Conservation (phyloP, 768 basidiomycete genomes). For the Saitozyma podzolica region DNA sequence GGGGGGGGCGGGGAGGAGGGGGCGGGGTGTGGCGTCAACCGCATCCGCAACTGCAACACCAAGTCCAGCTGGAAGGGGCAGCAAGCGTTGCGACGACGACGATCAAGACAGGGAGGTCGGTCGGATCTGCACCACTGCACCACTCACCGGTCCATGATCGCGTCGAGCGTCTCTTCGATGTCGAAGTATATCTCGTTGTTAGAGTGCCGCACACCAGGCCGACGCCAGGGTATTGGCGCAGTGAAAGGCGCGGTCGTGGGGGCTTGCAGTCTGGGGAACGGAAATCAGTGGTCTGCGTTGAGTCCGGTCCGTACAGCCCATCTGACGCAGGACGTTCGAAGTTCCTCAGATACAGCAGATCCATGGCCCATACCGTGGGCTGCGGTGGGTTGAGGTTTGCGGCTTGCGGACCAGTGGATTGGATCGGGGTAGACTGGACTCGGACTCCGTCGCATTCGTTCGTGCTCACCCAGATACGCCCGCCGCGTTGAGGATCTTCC, state of each 20-base stretch:
- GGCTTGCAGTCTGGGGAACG: conserved; percentile 37
- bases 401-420: too few relatives aligned
- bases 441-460: neutral
- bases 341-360: too few relatives aligned
- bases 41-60: too few relatives aligned
- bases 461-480: conserved; percentile 57
- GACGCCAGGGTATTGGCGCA: conserved; percentile 91
- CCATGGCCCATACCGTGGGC: too few relatives aligned
- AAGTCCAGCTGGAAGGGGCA: too few relatives aligned
- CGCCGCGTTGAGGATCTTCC: conserved; percentile 63
- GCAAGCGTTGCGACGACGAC: neutral
- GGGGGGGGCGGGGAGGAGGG: too few relatives aligned
- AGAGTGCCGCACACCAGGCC: conserved; percentile 74
- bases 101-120: conserved; percentile 3
- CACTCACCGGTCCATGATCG: conserved; percentile 72
- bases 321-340: too few relatives aligned
- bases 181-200: conserved; percentile 95
- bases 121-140: conserved; percentile 15
- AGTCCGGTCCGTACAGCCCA: too few relatives aligned
- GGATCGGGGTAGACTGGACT: too few relatives aligned
- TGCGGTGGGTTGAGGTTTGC: neutral
- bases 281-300: neutral
- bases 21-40: too few relatives aligned
- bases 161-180: conserved; percentile 75
- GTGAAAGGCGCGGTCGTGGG: conserved; percentile 64